Evolutionary conservation across 306 rosid genomes (phyloP).

Genomic region (Mucuna pruriens): DNA sequence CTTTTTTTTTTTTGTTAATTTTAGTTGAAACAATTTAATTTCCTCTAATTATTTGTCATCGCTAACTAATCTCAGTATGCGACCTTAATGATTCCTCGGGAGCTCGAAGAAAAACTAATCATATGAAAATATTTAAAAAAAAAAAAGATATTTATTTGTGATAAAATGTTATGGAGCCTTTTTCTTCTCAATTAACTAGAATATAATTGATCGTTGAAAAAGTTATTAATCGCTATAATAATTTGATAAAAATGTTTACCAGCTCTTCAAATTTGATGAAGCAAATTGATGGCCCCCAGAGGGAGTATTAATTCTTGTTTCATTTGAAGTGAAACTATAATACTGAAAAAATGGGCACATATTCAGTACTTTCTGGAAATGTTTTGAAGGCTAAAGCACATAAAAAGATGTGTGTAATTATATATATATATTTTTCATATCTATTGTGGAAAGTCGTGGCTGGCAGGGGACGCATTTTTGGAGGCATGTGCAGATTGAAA

Average conservation of each 20-base stretch:
- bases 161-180: too few relatives aligned
- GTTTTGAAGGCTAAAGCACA: slow-evolving; percentile 41
- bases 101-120: too few relatives aligned
- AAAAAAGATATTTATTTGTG: too few relatives aligned
- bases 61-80: too few relatives aligned
- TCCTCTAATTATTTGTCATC: neutral
- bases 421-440: slow-evolving; percentile 22
- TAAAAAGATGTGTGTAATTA: neutral
- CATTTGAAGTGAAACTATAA: neutral
- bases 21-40: neutral
- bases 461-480: slow-evolving; percentile 30
- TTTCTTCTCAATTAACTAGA: too few relatives aligned
- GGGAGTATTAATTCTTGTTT: slow-evolving; percentile 4
- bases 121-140: too few relatives aligned
- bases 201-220: neutral
- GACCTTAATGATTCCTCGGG: too few relatives aligned
- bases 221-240: neutral
- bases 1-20: too few relatives aligned
- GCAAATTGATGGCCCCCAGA: neutral
- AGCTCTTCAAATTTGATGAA: neutral
- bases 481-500: slow-evolving; percentile 44
- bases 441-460: slow-evolving; percentile 30
- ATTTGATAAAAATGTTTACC: slow-evolving; percentile 26
- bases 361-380: neutral
- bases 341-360: slow-evolving; percentile 19